A percentile compares a stretch with the other conserved stretches of the same genome.
phyloP scores from a whole-genome alignment of 371 early-diverging fungal genomes.

The Mortierella sp. region DNA sequence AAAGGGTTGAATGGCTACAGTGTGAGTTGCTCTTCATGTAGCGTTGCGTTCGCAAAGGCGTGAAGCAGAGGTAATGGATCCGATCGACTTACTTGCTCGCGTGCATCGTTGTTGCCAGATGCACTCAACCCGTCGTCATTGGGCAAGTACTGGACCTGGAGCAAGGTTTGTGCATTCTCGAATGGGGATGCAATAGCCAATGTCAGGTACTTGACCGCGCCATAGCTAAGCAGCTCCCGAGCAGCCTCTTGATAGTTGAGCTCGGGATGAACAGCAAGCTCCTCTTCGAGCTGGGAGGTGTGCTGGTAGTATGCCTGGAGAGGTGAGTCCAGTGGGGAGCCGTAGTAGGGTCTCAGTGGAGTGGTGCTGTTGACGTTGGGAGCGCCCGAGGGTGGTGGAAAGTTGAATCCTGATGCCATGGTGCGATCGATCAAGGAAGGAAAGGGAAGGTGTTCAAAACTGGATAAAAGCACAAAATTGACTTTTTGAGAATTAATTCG shows the following conservation, averaged over 20 bases:
- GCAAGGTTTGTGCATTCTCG: constrained; percentile 80
- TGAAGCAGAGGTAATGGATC: neutral
- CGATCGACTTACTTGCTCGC: constrained; percentile 41
- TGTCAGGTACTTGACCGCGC: constrained; percentile 74
- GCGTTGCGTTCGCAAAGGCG: too few species aligned
- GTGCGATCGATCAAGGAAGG: neutral
- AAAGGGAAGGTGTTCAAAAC: neutral
- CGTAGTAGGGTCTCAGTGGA: constrained; percentile 56
- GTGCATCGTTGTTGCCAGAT: constrained; percentile 30
- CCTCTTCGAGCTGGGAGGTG: constrained; percentile 27
- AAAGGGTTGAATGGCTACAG: neutral
- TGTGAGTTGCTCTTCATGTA: too few species aligned
- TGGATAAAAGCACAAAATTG: neutral
- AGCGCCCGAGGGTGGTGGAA: constrained; percentile 40
- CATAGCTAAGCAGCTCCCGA: constrained; percentile 70
- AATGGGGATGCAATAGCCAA: constrained; percentile 79
- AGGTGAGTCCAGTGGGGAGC: constrained; percentile 27
- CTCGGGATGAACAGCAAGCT: constrained; percentile 7
- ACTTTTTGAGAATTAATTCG: neutral
- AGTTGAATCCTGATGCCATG: constrained; percentile 38
- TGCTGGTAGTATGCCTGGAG: constrained; percentile 43
- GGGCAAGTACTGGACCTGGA: constrained; percentile 87
- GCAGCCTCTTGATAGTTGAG: constrained; percentile 25
- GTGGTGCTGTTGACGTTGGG: constrained; percentile 46
- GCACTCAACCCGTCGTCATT: constrained; percentile 60